Evolutionary conservation across 768 basidiomycete genomes (phyloP).

Genomic region (Termitomyces bulborhizus): DNA sequence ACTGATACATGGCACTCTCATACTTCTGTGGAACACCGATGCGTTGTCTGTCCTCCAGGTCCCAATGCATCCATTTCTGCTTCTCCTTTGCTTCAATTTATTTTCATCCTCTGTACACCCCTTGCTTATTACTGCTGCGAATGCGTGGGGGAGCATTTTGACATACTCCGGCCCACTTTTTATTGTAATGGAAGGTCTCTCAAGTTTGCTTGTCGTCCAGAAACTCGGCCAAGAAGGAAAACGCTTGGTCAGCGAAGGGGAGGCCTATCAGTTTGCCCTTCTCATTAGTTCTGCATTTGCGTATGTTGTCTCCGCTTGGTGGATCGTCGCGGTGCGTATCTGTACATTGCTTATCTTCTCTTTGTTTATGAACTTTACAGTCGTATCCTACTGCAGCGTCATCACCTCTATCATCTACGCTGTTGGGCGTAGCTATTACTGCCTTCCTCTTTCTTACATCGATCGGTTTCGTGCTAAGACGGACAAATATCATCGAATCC

Average conservation of each 20-base stretch:
- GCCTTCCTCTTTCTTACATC: slow-evolving; percentile 86
- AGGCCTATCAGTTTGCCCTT: slow-evolving; percentile 70
- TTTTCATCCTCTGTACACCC: slow-evolving; percentile 64
- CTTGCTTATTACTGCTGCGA: slow-evolving; percentile 47
- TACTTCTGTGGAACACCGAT: slow-evolving; percentile 64
- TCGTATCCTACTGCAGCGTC: slow-evolving; percentile 79
- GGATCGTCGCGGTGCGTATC: slow-evolving; percentile 70
- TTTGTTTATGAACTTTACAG: slow-evolving; percentile 24
- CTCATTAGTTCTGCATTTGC: slow-evolving; percentile 72
- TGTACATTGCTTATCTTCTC: neutral
- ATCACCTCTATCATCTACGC: slow-evolving; percentile 81
- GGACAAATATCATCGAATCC: slow-evolving; percentile 92
- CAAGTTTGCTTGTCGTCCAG: slow-evolving; percentile 77
- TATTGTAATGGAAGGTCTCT: slow-evolving; percentile 78
- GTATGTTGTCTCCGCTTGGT: slow-evolving; percentile 80
- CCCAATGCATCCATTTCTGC: slow-evolving; percentile 81
- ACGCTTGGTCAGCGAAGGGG: slow-evolving; percentile 61
- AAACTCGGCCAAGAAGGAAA: slow-evolving; percentile 75
- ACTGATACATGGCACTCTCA: slow-evolving; percentile 76
- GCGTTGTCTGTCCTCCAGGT: slow-evolving; percentile 75
- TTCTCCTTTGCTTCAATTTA: slow-evolving; percentile 82
- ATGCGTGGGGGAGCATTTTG: slow-evolving; percentile 70
- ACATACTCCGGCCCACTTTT: slow-evolving; percentile 72
- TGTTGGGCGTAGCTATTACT: slow-evolving; percentile 84
- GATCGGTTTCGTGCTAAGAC: slow-evolving; percentile 83